Conservation (phyloP, 345 rosid species). For the Populus deltoides region DNA sequence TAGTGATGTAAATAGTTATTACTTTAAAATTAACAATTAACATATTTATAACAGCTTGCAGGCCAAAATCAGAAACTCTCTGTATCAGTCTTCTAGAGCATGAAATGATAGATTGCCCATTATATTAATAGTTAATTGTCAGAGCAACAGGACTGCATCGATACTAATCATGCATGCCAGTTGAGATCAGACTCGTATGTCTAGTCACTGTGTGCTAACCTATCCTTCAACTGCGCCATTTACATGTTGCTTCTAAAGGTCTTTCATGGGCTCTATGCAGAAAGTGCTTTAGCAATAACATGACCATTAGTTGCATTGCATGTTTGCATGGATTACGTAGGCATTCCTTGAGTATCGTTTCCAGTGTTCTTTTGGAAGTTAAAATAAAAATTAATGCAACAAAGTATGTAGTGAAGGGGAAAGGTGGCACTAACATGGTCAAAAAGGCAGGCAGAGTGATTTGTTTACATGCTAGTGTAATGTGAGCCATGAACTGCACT, state of each 20-base stretch:
- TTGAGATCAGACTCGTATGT: not conserved
- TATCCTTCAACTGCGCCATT: not conserved
- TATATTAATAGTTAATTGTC: not conserved
- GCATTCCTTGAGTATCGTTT: not conserved
- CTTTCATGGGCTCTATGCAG: slow-evolving; percentile 29
- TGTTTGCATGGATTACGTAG: slow-evolving; percentile 39
- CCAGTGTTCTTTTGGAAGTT: not conserved
- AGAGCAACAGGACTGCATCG: not conserved
- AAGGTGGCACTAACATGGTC: slow-evolving; percentile 55
- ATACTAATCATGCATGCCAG: slow-evolving; percentile 16
- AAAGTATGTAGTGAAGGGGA: slow-evolving; percentile 17
- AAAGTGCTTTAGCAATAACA: not conserved
- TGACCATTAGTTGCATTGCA: slow-evolving; percentile 30
- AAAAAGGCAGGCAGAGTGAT: slow-evolving; percentile 33
- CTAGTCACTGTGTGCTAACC: slow-evolving; percentile 1
- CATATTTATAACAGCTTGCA: not conserved
- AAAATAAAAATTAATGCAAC: not conserved
- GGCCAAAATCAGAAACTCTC: not conserved
- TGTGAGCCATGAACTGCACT: slow-evolving; percentile 57
- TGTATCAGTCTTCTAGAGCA: not conserved
- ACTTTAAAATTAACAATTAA: not conserved
- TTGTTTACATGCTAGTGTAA: slow-evolving; percentile 42
- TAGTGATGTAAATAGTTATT: not conserved
- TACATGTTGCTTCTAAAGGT: not conserved
- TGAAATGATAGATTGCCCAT: not conserved